Evolutionary conservation across 2,329 filamentous ascomycete species (phyloP).

Genomic region (Monilinia laxa): DNA sequence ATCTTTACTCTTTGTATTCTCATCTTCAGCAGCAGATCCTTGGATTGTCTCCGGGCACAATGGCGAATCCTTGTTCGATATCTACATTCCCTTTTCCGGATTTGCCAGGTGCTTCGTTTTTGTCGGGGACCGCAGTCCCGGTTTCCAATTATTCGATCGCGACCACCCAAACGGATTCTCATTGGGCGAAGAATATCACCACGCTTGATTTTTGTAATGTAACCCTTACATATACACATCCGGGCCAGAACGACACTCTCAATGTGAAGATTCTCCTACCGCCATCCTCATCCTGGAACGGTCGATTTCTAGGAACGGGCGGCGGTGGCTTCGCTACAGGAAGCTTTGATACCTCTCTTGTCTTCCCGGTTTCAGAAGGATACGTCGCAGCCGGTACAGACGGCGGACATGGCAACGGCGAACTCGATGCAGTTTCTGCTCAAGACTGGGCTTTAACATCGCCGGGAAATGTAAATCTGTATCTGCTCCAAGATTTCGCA

Average conservation of each 20-base stretch:
- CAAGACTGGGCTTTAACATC: constrained; percentile 18
- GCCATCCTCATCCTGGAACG: constrained; percentile 6
- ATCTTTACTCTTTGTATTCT: background rate
- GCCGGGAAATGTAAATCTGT: constrained; percentile 29
- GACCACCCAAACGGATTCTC: background rate
- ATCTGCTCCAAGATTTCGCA: constrained; percentile 43
- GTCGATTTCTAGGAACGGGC: constrained; percentile 18
- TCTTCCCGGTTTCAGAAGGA: background rate
- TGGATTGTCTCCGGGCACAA: background rate
- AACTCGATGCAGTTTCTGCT: background rate
- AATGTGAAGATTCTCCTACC: constrained; percentile 36
- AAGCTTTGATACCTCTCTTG: background rate
- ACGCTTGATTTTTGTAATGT: constrained; percentile 21
- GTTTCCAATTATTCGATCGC: background rate
- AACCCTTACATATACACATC: constrained; percentile 33
- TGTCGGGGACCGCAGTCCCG: background rate
- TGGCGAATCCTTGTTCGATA: background rate
- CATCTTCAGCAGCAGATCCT: background rate
- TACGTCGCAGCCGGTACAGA: constrained; percentile 15
- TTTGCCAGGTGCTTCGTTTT: constrained; percentile 4
- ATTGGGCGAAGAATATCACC: background rate
- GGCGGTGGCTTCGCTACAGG: background rate
- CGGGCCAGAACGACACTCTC: constrained; percentile 31
- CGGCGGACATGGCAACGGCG: background rate
- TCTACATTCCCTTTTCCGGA: constrained; percentile 3